A percentile compares a stretch with the other conserved stretches of the same genome.
phyloP scores from a whole-genome alignment of 805 yeast genomes.

The Aciculoconidium aculeatum region DNA sequence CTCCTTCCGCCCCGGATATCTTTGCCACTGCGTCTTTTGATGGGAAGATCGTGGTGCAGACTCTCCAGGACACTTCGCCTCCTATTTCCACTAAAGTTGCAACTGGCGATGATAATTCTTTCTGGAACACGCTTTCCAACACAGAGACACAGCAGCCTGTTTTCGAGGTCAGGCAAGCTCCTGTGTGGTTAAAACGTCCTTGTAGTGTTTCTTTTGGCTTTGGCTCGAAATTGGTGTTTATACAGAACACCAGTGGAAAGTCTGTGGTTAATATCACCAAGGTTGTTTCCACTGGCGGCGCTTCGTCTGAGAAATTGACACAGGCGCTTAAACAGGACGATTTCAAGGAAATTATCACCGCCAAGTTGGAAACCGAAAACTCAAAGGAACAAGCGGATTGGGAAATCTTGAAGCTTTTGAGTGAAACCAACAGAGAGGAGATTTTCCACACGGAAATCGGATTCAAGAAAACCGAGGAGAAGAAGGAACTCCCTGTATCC shows the following conservation, averaged over 20 bases:
- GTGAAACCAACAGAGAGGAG: constrained; percentile 44
- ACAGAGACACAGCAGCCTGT: constrained; percentile 70
- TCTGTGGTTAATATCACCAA: constrained; percentile 41
- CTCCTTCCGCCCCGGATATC: constrained; percentile 81
- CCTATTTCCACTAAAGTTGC: constrained; percentile 41
- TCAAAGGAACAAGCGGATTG: constrained; percentile 53
- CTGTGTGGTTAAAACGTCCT: constrained; percentile 79
- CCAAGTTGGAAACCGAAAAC: constrained; percentile 40
- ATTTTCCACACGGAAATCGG: constrained; percentile 33
- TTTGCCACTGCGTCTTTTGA: constrained; percentile 88
- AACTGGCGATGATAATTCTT: constrained; percentile 60
- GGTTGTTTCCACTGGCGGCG: constrained; percentile 31
- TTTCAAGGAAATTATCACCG: constrained; percentile 48
- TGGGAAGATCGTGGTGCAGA: constrained; percentile 73
- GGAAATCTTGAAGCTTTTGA: constrained; percentile 51
- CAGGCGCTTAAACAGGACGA: constrained; percentile 54
- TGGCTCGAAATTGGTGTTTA: constrained; percentile 80
- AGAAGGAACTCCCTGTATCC: neutral
- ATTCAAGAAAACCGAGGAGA: constrained; percentile 7
- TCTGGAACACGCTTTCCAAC: constrained; percentile 75
- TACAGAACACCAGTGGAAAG: constrained; percentile 36
- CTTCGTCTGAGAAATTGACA: constrained; percentile 37
- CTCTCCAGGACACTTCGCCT: constrained; percentile 80
- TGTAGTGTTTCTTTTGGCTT: constrained; percentile 80
- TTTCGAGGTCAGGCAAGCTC: constrained; percentile 72